Base-by-base conservation (phyloP, 371 early-diverging fungal species). In the Circinella minor region DNA sequence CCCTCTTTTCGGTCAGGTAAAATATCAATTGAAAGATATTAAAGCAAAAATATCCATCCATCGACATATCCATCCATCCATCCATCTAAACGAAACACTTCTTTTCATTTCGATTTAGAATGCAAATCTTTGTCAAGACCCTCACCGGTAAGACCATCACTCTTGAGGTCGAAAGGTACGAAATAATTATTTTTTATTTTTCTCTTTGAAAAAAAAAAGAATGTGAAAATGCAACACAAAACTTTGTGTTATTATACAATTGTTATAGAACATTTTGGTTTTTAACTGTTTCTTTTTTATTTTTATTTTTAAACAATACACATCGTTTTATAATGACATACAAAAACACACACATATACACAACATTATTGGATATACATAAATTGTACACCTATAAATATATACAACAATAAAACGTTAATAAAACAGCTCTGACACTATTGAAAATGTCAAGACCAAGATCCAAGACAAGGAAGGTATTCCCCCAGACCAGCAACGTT, bases 401-500 rank as follows among this genome's bases (percentile, higher is more conserved):
- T 9, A 43, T 43, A 43, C 43, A 11, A 43, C 43, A 9, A 43
- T 36, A 15, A 46, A 48, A 63, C 4, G n/a, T 4, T 13, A 17
- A 51, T 51, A 51, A 62, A 9, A 55, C 51, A 75, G 90, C 93
- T 81, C 81, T 74, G 83, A 83, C 78, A 75, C 77, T 69, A 83
- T 83, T 68, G 83, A 83, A 69, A 83, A 84, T 82, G 96, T 98
- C 84, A 98, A 98, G 91, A 75, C 80, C 72, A 98, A 97, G 91
- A 98, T 98, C 75, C 98, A 98, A 84, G 98, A 98, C 87, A 97
- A 98, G 91, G 98, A 98, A 84, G 94, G 94, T 75, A 99, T 99
- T 81, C 99, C 99, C 69, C 99, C 99, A 72, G 99, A 99, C 86
- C 99, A 99, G 92, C 99, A 99, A 87, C 98, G 99, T 79, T 92